Conservation (phyloP, 345 rosid genomes). For the Euphorbia pulcherrima region DNA sequence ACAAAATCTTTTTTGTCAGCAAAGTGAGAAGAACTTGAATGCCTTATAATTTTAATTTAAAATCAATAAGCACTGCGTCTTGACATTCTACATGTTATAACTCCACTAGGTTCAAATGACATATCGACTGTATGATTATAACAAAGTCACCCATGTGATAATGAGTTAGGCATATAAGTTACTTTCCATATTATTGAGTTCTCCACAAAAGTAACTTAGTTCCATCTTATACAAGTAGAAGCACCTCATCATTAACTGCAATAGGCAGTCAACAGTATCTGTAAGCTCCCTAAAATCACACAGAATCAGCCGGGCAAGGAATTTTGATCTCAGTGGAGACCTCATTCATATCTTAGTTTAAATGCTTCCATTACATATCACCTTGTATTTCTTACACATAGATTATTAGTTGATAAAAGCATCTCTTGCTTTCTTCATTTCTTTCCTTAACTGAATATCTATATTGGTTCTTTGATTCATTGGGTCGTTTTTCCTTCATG, state of each 20-base stretch:
- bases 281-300: not conserved
- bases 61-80: not conserved
- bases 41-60: not conserved
- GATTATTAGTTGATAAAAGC: not conserved
- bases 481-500: not conserved
- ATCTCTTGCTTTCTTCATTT: not conserved
- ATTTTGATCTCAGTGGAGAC: not conserved
- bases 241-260: not conserved
- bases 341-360: not conserved
- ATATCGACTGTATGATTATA: not conserved
- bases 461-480: not conserved
- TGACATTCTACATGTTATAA: not conserved
- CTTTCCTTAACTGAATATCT: not conserved
- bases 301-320: not conserved
- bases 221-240: not conserved
- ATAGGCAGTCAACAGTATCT: not conserved
- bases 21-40: not conserved
- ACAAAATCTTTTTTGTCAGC: not conserved
- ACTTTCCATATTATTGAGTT: not conserved
- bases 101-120: not conserved
- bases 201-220: not conserved
- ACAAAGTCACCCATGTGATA: not conserved
- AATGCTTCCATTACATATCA: not conserved
- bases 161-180: not conserved
- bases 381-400: not conserved